Conservation (phyloP, 306 rosid genomes). For the Rosa chinensis region DNA sequence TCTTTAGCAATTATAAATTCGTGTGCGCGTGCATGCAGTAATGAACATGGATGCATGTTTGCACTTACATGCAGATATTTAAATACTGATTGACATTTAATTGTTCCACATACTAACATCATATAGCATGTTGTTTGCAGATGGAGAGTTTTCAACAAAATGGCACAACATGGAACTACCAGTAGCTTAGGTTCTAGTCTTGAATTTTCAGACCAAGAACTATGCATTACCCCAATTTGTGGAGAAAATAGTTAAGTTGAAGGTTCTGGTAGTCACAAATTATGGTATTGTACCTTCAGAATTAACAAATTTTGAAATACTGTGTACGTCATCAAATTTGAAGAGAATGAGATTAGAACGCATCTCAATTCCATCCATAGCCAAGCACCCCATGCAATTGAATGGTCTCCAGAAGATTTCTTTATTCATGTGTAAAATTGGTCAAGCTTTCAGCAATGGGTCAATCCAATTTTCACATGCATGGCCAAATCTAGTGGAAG, state of each 20-base stretch:
- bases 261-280: slow-evolving; percentile 50
- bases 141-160: slow-evolving; percentile 38
- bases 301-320: slow-evolving; percentile 36
- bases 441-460: slow-evolving; percentile 32
- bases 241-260: slow-evolving; percentile 48
- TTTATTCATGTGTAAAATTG: slow-evolving; percentile 62
- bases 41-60: no score
- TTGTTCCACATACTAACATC: background rate
- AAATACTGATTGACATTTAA: background rate
- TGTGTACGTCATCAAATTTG: slow-evolving; percentile 31
- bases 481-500: slow-evolving; percentile 44
- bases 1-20: background rate
- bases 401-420: slow-evolving; percentile 52
- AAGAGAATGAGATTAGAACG: slow-evolving; percentile 59
- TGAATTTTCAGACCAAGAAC: slow-evolving; percentile 45
- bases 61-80: no score
- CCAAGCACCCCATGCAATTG: slow-evolving; percentile 17
- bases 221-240: slow-evolving; percentile 48
- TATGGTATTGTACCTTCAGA: slow-evolving; percentile 36
- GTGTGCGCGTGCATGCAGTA: no score
- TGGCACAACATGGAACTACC: slow-evolving; percentile 48
- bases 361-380: slow-evolving; percentile 43
- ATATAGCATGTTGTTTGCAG: slow-evolving; percentile 41
- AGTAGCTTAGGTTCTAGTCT: slow-evolving; percentile 52
- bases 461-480: slow-evolving; percentile 29